A percentile compares a stretch with the other conserved stretches of the same genome.
Conservation (phyloP, 441 rosid genomes). For the Pelargonium australe region DNA sequence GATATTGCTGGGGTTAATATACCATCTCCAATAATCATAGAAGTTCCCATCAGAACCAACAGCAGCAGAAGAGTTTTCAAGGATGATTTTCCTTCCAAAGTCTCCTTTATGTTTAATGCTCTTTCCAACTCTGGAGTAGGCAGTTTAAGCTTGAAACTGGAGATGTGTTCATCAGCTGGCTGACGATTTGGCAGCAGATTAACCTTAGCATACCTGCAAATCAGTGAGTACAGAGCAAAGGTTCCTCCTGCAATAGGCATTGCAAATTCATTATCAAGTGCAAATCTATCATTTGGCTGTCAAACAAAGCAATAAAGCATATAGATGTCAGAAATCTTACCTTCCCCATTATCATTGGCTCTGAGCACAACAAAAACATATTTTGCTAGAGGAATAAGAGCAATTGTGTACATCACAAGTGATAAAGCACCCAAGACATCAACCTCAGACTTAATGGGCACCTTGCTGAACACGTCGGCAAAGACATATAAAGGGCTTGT, state of each 20-base stretch:
- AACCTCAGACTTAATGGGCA: slow-evolving; percentile 58
- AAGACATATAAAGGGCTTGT: slow-evolving; percentile 93
- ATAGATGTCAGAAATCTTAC: slow-evolving; percentile 25
- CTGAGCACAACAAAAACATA: slow-evolving; percentile 89
- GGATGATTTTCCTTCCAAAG: slow-evolving; percentile 59
- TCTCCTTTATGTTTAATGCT: slow-evolving; percentile 67
- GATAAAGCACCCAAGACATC: slow-evolving; percentile 95
- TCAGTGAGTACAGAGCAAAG: slow-evolving; percentile 82
- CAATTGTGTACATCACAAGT: slow-evolving; percentile 81
- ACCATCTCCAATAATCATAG: slow-evolving; percentile 95
- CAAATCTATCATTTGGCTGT: too few relatives aligned
- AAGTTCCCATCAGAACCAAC: slow-evolving; percentile 91
- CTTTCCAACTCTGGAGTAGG: slow-evolving; percentile 96
- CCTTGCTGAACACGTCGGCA: slow-evolving; percentile 88
- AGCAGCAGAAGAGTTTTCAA: slow-evolving; percentile 68
- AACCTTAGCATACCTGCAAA: slow-evolving; percentile 84
- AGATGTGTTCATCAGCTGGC: slow-evolving; percentile 81
- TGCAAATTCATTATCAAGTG: slow-evolving; percentile 8
- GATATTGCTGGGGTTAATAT: slow-evolving; percentile 94
- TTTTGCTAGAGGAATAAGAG: slow-evolving; percentile 77
- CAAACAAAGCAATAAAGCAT: too few relatives aligned
- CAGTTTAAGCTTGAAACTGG: slow-evolving; percentile 78
- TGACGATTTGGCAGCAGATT: slow-evolving; percentile 87
- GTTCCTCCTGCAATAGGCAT: slow-evolving; percentile 70
- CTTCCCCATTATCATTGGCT: slow-evolving; percentile 97